Percentiles rank a stretch among this genome's conserved stretches.
Conservation (phyloP, 1,284 basidiomycete genomes). For the Psilocybe mexicana region DNA sequence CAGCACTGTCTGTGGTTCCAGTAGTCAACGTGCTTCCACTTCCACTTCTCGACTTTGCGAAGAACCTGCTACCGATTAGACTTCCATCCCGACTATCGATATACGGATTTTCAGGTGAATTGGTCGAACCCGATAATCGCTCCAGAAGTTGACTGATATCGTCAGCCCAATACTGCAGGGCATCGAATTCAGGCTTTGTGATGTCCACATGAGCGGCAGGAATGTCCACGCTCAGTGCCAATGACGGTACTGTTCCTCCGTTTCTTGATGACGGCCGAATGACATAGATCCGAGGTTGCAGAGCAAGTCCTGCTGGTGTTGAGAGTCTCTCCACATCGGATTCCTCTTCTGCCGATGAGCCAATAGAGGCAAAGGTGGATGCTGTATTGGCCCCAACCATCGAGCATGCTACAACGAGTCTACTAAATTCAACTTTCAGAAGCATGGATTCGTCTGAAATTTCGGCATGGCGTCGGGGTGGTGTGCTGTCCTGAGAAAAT, state of each 20-base stretch:
- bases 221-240: slow-evolving; percentile 48
- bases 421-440: slow-evolving; percentile 40
- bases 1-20: slow-evolving; percentile 30
- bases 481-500: slow-evolving; percentile 37
- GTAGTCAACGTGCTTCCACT: slow-evolving; percentile 33
- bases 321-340: background rate
- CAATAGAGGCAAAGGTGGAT: slow-evolving; percentile 35
- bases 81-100: slow-evolving; percentile 58
- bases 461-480: slow-evolving; percentile 5
- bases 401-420: slow-evolving; percentile 51
- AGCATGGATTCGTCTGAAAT: slow-evolving; percentile 29
- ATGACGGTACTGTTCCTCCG: slow-evolving; percentile 14
- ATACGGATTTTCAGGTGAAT: slow-evolving; percentile 32
- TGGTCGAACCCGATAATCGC: slow-evolving; percentile 27
- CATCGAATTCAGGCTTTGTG: slow-evolving; percentile 67
- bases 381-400: slow-evolving; percentile 34
- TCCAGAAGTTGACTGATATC: slow-evolving; percentile 75
- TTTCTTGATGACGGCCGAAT: slow-evolving; percentile 14
- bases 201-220: slow-evolving; percentile 68
- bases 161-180: slow-evolving; percentile 84
- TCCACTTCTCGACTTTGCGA: slow-evolving; percentile 57
- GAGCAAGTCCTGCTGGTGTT: slow-evolving; percentile 10
- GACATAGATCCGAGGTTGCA: slow-evolving; percentile 37
- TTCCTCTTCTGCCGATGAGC: slow-evolving; percentile 27
- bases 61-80: slow-evolving; percentile 84